Percentiles rank a stretch among this genome's conserved stretches.
These are phyloP conservation scores for Aspergillus nanangensis DNA, from an alignment of 495 filamentous ascomycete genomes.

Conservation along the genomic window DNA sequence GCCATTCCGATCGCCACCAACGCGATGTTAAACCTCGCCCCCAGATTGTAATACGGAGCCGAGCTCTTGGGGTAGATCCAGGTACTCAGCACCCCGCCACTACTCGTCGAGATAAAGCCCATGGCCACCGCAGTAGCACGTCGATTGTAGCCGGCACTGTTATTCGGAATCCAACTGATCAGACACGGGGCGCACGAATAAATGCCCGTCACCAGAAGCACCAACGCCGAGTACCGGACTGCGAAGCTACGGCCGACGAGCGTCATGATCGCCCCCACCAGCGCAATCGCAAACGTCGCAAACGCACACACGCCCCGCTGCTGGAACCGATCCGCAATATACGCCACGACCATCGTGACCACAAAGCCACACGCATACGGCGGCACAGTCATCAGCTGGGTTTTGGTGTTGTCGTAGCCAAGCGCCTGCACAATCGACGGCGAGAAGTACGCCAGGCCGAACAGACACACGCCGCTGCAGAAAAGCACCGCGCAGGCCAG, in stretches of 20 bases:
- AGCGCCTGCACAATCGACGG: too few relatives aligned
- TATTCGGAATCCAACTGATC: conserved; percentile 11
- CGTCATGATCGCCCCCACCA: conserved; percentile 4
- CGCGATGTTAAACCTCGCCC: conserved; percentile 5
- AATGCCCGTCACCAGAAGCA: conserved; percentile 8
- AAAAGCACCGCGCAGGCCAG: too few relatives aligned
- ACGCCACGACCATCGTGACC: too few relatives aligned
- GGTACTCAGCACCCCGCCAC: conserved; percentile 8
- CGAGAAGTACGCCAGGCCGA: too few relatives aligned
- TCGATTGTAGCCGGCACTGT: conserved; percentile 6
- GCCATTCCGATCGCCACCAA: conserved; percentile 3
- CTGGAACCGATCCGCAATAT: too few relatives aligned
- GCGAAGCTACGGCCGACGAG: neutral
- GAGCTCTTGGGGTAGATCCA: conserved; percentile 12
- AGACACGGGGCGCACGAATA: conserved; percentile 9
- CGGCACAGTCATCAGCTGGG: too few relatives aligned
- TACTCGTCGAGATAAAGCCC: conserved; percentile 8
- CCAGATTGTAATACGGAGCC: conserved; percentile 5
- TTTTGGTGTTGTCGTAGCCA: too few relatives aligned
- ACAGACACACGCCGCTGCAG: too few relatives aligned
- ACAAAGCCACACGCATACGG: too few relatives aligned
- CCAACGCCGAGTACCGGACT: conserved; percentile 7
- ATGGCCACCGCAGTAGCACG: conserved; percentile 8
- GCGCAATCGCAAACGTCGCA: conserved; percentile 4
- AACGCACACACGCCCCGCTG: conserved; percentile 5